These are phyloP conservation scores for Solanum megistacrolobum DNA, from an alignment of 257 asterid species.

Conservation along the genomic window DNA sequence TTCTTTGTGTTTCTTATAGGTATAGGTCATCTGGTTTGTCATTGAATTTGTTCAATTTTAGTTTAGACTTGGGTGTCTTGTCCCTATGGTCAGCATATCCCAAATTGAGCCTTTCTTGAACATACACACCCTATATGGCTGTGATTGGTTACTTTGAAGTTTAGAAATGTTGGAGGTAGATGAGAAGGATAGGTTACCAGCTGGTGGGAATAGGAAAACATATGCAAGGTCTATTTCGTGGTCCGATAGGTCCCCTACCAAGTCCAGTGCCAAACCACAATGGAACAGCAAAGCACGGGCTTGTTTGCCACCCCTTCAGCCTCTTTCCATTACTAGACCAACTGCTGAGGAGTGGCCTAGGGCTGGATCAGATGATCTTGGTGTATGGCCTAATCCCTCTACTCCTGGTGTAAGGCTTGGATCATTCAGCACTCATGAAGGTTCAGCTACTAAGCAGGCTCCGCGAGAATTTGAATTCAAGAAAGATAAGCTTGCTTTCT, in stretches of 20 bases:
- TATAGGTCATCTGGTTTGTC: neutral
- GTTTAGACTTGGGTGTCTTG: neutral
- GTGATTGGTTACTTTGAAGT: conserved; percentile 35
- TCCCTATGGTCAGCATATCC: neutral
- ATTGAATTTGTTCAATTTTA: neutral
- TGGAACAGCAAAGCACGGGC: conserved; percentile 88
- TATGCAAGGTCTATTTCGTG: conserved; percentile 71
- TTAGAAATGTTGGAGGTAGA: conserved; percentile 7
- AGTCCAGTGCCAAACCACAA: conserved; percentile 46
- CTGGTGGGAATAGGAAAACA: conserved; percentile 34
- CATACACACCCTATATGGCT: conserved; percentile 9
- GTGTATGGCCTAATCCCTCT: conserved; percentile 67
- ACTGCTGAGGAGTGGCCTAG: conserved; percentile 77
- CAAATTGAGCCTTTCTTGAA: conserved; percentile 14
- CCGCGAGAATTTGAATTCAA: conserved; percentile 48
- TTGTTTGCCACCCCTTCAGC: conserved; percentile 93
- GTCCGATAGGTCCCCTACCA: conserved; percentile 60
- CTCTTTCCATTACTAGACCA: conserved; percentile 60
- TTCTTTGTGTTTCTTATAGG: conserved; percentile 1
- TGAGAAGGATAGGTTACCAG: conserved; percentile 30
- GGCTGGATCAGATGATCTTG: conserved; percentile 90
- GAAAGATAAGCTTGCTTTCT: conserved; percentile 75
- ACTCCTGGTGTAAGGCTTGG: conserved; percentile 66
- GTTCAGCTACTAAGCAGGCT: conserved; percentile 22
- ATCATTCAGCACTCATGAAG: conserved; percentile 38